A percentile compares a stretch with the other conserved stretches of the same genome.
Evolutionary conservation across 2,329 filamentous ascomycete genomes (phyloP).

Genomic region (Aureobasidium sp.): DNA sequence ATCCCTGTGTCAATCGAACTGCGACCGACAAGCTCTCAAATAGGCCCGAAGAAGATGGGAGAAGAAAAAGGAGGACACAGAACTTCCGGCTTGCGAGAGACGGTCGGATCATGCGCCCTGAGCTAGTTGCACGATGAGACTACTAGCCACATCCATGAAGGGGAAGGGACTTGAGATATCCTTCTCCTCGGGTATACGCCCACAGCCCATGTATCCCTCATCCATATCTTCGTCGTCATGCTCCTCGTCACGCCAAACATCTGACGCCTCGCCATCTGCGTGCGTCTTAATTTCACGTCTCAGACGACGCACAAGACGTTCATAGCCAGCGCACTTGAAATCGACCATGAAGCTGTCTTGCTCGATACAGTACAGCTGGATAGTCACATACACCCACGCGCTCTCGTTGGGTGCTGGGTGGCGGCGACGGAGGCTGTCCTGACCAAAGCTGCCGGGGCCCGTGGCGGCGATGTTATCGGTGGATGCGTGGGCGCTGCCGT

Average conservation of each 20-base stretch:
- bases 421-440: conserved; percentile 12
- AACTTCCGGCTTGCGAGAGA: background rate
- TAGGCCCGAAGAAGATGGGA: background rate
- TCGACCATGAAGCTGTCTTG: conserved; percentile 89
- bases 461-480: conserved; percentile 23
- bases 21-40: background rate
- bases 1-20: background rate
- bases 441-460: conserved; percentile 9
- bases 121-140: conserved; percentile 86
- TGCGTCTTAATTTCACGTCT: conserved; percentile 25
- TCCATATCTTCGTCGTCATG: conserved; percentile 27
- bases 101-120: conserved; percentile 52
- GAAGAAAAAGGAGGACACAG: background rate
- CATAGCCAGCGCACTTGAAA: conserved; percentile 97
- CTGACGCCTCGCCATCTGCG: conserved; percentile 26
- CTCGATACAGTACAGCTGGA: conserved; percentile 93
- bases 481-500: conserved; percentile 17
- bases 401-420: conserved; percentile 49
- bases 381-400: conserved; percentile 90
- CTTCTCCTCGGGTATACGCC: conserved; percentile 67
- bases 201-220: conserved; percentile 34
- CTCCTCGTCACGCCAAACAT: conserved; percentile 21
- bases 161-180: conserved; percentile 92
- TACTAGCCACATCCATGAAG: conserved; percentile 87
- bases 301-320: conserved; percentile 58